phyloP scores from a whole-genome alignment of 306 rosid genomes.

The Aeschynomene evenia region DNA sequence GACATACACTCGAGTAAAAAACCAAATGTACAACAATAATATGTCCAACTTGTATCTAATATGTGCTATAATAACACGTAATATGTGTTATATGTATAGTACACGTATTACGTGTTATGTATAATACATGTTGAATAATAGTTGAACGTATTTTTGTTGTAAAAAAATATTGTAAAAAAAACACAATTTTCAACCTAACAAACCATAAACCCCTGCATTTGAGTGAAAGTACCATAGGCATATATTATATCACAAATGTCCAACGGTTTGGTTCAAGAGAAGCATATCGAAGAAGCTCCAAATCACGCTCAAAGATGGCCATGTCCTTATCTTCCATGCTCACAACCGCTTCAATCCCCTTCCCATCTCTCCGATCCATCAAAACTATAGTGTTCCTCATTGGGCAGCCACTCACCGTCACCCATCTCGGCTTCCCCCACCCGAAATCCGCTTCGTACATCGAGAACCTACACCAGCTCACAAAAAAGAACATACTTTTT shows the following conservation, averaged over 20 bases:
- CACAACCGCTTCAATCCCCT: slow-evolving; percentile 54
- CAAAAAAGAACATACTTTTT: not conserved
- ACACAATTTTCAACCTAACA: too few species aligned
- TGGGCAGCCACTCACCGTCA: not conserved
- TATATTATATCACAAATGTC: not conserved
- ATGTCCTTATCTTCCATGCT: slow-evolving; percentile 36
- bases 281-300: slow-evolving; percentile 33
- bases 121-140: too few species aligned
- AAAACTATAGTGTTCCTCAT: slow-evolving; percentile 27
- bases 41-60: too few species aligned
- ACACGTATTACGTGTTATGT: too few species aligned
- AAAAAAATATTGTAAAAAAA: too few species aligned
- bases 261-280: slow-evolving; percentile 20
- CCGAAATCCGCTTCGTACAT: slow-evolving; percentile 51
- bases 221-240: too few species aligned
- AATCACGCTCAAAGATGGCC: slow-evolving; percentile 34
- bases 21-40: too few species aligned
- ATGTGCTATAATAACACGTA: too few species aligned
- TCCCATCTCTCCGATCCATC: slow-evolving; percentile 45
- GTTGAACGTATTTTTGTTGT: too few species aligned
- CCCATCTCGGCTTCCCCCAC: slow-evolving; percentile 58
- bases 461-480: slow-evolving; percentile 45
- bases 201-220: too few species aligned
- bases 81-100: too few species aligned
- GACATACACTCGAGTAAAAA: too few species aligned